Evolutionary conservation across 2,329 filamentous ascomycete species (phyloP).

Genomic region (Hypoxylon sp.): DNA sequence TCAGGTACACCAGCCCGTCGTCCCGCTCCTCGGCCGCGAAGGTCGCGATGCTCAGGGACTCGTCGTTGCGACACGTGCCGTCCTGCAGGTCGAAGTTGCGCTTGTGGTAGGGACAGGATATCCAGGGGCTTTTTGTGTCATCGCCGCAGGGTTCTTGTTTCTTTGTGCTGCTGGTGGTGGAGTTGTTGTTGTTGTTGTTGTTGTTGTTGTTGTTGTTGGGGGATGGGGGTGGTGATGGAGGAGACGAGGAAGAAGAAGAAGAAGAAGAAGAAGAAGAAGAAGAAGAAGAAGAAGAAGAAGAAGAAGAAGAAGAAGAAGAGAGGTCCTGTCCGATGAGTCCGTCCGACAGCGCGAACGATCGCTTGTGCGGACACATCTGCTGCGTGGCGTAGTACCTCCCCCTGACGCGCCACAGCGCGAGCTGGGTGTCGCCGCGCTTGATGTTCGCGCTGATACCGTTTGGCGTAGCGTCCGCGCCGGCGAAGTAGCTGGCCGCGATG

Average conservation of each 20-base stretch:
- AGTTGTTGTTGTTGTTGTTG: too few species aligned
- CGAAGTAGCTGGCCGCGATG: constrained; percentile 74
- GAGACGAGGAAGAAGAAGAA: too few species aligned
- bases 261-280: constrained; percentile 32
- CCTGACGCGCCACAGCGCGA: constrained; percentile 84
- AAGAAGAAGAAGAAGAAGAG: constrained; percentile 17
- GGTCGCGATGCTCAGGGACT: constrained; percentile 79
- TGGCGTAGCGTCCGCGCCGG: constrained; percentile 66
- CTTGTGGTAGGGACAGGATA: constrained; percentile 90
- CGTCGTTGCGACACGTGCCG: constrained; percentile 79
- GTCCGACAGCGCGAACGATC: constrained; percentile 87
- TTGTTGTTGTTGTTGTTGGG: constrained; percentile 46
- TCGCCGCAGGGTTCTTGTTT: constrained; percentile 23
- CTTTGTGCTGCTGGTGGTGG: too few species aligned
- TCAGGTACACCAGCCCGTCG: constrained; percentile 82
- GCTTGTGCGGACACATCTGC: constrained; percentile 95
- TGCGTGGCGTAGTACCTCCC: constrained; percentile 86
- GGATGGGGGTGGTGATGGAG: too few species aligned
- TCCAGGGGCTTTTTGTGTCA: constrained; percentile 67
- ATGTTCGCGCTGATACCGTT: constrained; percentile 79
- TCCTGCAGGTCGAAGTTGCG: constrained; percentile 82
- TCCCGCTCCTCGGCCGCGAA: constrained; percentile 77
- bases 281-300: constrained; percentile 46
- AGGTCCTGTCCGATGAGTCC: constrained; percentile 78
- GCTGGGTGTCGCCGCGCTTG: constrained; percentile 87